phyloP scores from a whole-genome alignment of 768 basidiomycete genomes.

The Cantharellus anzutake region DNA sequence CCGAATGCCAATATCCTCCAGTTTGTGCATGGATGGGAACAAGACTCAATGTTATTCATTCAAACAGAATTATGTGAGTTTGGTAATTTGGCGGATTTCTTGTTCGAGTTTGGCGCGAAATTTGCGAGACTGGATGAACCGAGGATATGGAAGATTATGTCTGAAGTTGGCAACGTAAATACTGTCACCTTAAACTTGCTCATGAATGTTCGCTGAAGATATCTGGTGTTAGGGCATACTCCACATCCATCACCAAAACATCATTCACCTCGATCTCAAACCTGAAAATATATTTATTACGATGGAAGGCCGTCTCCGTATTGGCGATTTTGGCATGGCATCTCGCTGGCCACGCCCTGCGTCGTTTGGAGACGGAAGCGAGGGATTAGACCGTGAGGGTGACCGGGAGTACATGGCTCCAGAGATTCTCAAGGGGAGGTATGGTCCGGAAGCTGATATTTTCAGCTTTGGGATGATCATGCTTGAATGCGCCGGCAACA shows the following conservation, averaged over 20 bases:
- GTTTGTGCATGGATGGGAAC: constrained; percentile 94
- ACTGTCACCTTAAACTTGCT: constrained; percentile 1
- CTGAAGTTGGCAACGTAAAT: constrained; percentile 51
- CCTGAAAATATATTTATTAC: constrained; percentile 94
- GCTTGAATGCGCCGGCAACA: constrained; percentile 88
- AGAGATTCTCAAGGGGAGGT: constrained; percentile 80
- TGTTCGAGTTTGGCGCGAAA: constrained; percentile 74
- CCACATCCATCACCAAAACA: constrained; percentile 75
- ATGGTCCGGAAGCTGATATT: constrained; percentile 87
- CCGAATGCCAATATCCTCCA: constrained; percentile 61
- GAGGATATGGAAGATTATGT: constrained; percentile 88
- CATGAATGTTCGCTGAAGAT: neutral
- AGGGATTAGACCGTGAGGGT: constrained; percentile 59
- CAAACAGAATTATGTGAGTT: constrained; percentile 87
- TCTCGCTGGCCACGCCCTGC: constrained; percentile 63
- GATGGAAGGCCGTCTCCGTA: constrained; percentile 71
- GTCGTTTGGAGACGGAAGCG: constrained; percentile 18
- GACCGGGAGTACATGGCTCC: constrained; percentile 95
- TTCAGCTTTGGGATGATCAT: constrained; percentile 96
- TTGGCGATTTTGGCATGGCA: constrained; percentile 99
- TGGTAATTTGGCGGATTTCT: constrained; percentile 79
- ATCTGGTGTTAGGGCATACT: constrained; percentile 26
- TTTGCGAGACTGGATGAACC: constrained; percentile 81
- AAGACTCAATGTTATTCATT: constrained; percentile 72
- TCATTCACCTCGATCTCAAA: constrained; percentile 93